Base-by-base conservation (phyloP, 805 yeast genomes). In the Saccharomycopsis sp. region DNA sequence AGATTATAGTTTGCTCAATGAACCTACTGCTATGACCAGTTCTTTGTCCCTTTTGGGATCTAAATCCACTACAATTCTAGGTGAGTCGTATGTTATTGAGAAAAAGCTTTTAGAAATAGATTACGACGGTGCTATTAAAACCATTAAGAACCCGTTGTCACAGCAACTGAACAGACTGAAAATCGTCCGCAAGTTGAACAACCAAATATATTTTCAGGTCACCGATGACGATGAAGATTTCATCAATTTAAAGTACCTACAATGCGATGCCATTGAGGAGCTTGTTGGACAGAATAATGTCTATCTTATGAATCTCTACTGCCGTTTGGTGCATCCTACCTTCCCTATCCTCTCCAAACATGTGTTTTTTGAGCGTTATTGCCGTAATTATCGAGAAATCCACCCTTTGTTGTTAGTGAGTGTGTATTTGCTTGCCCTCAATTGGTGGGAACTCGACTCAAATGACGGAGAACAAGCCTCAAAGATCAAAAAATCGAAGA, bases 251-350 rank as follows among this genome's bases (percentile, higher is more conserved):
- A 64, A 67, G 38, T 64, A 63, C 47, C 47, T 63, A 15, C 71
- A 69, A 47, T 67, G 67, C 53, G 70, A 68, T 62, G 70, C 64
- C 51, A 64, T 69, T 55, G 69, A 67, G 53, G 63, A 67, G 29
- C 53, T 65, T 3, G 66, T 69, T 9, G 63, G 64, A 12, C 65
- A 67, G 3, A 61, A 64, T 55, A 67, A 68, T 2, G 44, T 60
- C 9, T 54, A 63, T 14, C 55, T 70, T 17, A 44, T 69, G 5
- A 62, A 65, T 42, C 25, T 68, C 15, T 70, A 62, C 56, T 66
- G 68, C 57, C 64, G 62, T 34, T 57, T 64, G 15, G 68, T 69
- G 3, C 71, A 69, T 41, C 67, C 69, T 9, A 58, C 64, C 5
- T 58, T 67, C 2, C 72, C 72, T 3, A 63, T 70, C 7, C 49